A percentile compares a stretch with the other conserved stretches of the same genome.
Evolutionary conservation across 306 rosid genomes (phyloP).

Genomic region (Malus fusca): DNA sequence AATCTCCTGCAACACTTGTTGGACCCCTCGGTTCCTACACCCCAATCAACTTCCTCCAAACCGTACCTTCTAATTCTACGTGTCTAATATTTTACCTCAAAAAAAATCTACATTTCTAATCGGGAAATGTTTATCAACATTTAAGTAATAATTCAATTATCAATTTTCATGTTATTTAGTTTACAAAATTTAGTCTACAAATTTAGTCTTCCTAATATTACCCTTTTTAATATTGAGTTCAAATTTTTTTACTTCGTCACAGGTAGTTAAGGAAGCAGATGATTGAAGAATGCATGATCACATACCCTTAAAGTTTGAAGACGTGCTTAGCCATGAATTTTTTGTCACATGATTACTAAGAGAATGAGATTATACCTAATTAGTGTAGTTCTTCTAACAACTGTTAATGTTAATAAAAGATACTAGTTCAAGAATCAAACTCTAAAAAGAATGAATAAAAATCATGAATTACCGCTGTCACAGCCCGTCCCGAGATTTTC

Average conservation of each 20-base stretch:
- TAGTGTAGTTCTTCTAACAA: neutral
- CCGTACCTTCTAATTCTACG: neutral
- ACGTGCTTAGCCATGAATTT: neutral
- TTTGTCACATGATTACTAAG: neutral
- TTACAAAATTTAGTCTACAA: no score
- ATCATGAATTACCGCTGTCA: neutral
- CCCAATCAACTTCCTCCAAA: neutral
- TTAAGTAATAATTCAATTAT: no score
- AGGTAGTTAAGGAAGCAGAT: neutral
- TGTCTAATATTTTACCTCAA: neutral
- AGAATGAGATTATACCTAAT: neutral
- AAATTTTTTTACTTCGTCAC: no score
- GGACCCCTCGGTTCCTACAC: neutral
- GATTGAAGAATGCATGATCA: no score
- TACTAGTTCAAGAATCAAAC: neutral
- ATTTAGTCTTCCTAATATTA: no score
- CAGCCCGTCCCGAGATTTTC: no score
- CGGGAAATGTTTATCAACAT: no score
- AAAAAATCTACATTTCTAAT: no score
- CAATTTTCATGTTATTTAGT: no score
- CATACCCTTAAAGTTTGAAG: neutral
- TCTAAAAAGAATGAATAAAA: neutral
- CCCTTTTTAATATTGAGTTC: no score
- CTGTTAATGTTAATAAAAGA: no score
- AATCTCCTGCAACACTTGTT: conserved; percentile 5